Evolutionary conservation across 202 grass and related monocot species (phyloP).

Genomic region (Eragrostis tef): DNA sequence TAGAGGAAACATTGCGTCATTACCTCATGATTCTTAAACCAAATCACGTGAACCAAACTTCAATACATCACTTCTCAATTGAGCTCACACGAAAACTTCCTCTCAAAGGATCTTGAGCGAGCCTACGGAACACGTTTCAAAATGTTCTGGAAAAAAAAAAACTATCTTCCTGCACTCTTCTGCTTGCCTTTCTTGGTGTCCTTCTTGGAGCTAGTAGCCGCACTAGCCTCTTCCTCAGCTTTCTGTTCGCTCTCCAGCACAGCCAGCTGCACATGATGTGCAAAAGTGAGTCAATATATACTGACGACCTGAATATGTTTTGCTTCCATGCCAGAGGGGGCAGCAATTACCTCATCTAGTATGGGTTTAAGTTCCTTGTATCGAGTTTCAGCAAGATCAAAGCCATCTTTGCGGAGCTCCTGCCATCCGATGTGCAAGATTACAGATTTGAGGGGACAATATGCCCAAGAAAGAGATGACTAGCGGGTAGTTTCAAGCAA

Average conservation of each 20-base stretch:
- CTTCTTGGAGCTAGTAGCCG: conserved; percentile 63
- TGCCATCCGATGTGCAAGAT: conserved; percentile 42
- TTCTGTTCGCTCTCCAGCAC: conserved; percentile 87
- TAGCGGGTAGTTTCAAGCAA: neutral
- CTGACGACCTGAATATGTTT: neutral
- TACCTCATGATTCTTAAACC: neutral
- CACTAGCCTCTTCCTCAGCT: conserved; percentile 86
- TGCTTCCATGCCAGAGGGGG: neutral
- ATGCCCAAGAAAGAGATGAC: neutral
- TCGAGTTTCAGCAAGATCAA: conserved; percentile 84
- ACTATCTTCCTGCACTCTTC: conserved; percentile 62
- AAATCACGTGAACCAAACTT: neutral
- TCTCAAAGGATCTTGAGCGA: too few relatives aligned
- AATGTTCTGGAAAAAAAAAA: neutral
- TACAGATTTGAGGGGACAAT: neutral
- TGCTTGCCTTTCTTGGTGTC: conserved; percentile 67
- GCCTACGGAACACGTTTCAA: neutral
- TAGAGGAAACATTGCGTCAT: neutral
- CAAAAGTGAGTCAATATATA: neutral
- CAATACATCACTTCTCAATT: too few relatives aligned
- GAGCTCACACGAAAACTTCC: too few relatives aligned
- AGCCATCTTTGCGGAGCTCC: conserved; percentile 97
- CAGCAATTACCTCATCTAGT: conserved; percentile 80
- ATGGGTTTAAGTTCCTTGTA: conserved; percentile 94
- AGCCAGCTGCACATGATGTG: conserved; percentile 61